These are phyloP conservation scores for Backusella psychrophila DNA, from an alignment of 192 early-diverging fungal genomes.

Conservation along the genomic window DNA sequence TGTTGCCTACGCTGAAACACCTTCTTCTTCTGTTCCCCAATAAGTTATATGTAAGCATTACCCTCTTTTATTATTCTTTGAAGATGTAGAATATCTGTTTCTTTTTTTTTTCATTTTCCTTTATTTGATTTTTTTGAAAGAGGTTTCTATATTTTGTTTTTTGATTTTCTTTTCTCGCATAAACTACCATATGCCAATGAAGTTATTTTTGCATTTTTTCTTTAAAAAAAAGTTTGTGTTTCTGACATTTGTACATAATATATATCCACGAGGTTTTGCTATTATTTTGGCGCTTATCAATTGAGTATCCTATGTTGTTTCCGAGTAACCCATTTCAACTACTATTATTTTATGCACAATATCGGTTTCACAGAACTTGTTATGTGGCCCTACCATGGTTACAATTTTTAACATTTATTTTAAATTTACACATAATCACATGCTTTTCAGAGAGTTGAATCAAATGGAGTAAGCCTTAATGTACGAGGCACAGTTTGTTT, in stretches of 20 bases:
- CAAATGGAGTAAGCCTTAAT: neutral
- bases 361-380: neutral
- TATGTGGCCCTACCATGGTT: neutral
- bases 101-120: neutral
- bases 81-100: neutral
- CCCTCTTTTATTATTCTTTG: neutral
- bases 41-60: neutral
- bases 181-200: neutral
- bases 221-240: neutral
- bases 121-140: neutral
- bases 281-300: neutral
- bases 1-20: constrained; percentile 48
- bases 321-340: neutral
- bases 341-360: neutral
- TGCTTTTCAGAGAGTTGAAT: neutral
- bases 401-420: constrained; percentile 1
- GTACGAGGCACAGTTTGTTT: neutral
- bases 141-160: neutral
- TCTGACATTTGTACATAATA: neutral
- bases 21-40: neutral
- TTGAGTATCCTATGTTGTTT: neutral
- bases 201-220: neutral
- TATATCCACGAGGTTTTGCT: neutral
- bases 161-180: neutral
- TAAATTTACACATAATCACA: constrained; percentile 2